Evolutionary conservation across 1,284 basidiomycete genomes (phyloP).

Genomic region (Taiwanofungus camphoratus): DNA sequence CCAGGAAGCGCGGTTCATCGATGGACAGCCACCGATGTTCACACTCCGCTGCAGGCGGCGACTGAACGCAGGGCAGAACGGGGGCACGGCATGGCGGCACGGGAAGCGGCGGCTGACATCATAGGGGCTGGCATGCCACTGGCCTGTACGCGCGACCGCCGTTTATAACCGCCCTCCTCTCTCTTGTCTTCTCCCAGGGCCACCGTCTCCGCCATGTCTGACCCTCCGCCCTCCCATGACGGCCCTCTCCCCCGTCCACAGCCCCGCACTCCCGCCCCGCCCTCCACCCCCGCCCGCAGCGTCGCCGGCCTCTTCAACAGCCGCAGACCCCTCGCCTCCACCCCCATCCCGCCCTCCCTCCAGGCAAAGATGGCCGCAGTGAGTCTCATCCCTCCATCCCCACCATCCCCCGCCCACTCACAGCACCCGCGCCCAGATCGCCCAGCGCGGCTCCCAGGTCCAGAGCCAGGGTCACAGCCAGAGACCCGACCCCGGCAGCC

Average conservation of each 20-base stretch:
- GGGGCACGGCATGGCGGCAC: neutral
- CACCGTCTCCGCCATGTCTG: slow-evolving; percentile 11
- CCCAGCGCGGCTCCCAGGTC: slow-evolving; percentile 41
- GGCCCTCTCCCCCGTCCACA: slow-evolving; percentile 1
- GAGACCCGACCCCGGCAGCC: slow-evolving; percentile 18
- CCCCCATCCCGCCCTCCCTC: slow-evolving; percentile 81
- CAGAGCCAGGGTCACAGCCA: no score
- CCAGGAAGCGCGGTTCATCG: neutral
- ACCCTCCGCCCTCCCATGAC: slow-evolving; percentile 3
- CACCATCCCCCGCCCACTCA: slow-evolving; percentile 4
- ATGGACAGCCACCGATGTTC: neutral
- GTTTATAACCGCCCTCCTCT: slow-evolving; percentile 8
- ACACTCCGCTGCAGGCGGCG: neutral
- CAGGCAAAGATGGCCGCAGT: slow-evolving; percentile 92
- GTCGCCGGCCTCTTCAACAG: slow-evolving; percentile 38
- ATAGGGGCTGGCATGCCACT: neutral
- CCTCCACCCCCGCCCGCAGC: slow-evolving; percentile 17
- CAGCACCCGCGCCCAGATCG: slow-evolving; percentile 38
- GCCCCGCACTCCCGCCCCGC: slow-evolving; percentile 1
- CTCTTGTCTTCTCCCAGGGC: slow-evolving; percentile 14
- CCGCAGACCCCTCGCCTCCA: slow-evolving; percentile 36
- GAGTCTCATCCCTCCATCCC: slow-evolving; percentile 26
- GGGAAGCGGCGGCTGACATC: slow-evolving; percentile 3
- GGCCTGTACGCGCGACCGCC: neutral
- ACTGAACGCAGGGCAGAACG: neutral